phyloP scores from a whole-genome alignment of 2,329 filamentous ascomycete genomes.

The Uncinocarpus reesii region DNA sequence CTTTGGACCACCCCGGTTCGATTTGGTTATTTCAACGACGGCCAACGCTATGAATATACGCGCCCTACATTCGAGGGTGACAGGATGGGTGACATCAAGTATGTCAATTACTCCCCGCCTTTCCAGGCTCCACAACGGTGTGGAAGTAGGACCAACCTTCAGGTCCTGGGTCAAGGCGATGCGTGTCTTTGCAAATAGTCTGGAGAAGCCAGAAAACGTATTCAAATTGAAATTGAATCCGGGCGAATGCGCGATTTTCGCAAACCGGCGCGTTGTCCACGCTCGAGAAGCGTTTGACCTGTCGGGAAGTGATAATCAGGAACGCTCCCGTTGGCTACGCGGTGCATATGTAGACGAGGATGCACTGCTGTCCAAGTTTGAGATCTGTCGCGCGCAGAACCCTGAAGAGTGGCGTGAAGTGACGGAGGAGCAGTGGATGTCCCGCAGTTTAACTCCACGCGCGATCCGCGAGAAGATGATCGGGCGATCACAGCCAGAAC shows the following conservation, averaged over 20 bases:
- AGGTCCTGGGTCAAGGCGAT: conserved; percentile 39
- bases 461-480: not conserved
- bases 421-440: not conserved
- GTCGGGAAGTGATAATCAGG: conserved; percentile 37
- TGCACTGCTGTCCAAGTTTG: conserved; percentile 44
- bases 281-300: conserved; percentile 65
- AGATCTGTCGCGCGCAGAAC: conserved; percentile 28
- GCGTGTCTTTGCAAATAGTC: conserved; percentile 47
- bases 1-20: conserved; percentile 41
- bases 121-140: conserved; percentile 51
- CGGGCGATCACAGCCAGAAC: no score
- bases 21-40: conserved; percentile 60
- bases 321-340: conserved; percentile 63
- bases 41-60: conserved; percentile 50
- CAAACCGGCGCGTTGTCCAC: conserved; percentile 78
- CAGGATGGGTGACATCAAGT: conserved; percentile 21
- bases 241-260: conserved; percentile 87
- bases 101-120: conserved; percentile 64
- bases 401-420: conserved; percentile 1
- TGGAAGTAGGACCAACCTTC: no score
- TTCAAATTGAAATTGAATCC: conserved; percentile 63
- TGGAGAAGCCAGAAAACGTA: conserved; percentile 51
- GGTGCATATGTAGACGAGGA: conserved; percentile 72
- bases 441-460: not conserved
- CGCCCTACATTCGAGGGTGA: conserved; percentile 46